A percentile compares a stretch with the other conserved stretches of the same genome.
Conservation (phyloP, 1,284 basidiomycete species). For the Trichosporon asahii region DNA sequence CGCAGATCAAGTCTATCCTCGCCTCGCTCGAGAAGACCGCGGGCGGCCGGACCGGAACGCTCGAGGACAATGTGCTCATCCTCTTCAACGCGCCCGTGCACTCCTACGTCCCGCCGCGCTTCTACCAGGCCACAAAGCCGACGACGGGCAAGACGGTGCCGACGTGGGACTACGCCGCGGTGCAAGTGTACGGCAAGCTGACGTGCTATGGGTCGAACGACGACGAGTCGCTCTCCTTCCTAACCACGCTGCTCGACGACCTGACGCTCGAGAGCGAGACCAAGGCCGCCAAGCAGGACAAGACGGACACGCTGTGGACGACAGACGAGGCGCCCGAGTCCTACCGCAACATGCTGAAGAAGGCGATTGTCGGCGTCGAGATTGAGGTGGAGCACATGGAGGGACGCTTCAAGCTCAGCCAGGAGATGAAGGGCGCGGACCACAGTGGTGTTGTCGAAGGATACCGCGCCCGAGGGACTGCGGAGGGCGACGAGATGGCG, state of each 20-base stretch:
- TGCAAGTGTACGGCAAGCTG: conserved; percentile 49
- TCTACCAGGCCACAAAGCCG: conserved; percentile 49
- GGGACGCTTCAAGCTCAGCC: conserved; percentile 52
- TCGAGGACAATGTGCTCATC: conserved; percentile 45
- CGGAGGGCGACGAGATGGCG: conserved; percentile 39
- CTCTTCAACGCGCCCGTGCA: conserved; percentile 47
- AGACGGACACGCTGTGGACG: conserved; percentile 39
- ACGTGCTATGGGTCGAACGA: conserved; percentile 30
- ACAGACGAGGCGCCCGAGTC: conserved; percentile 48
- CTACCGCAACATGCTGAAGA: conserved; percentile 51
- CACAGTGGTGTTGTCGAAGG: conserved; percentile 50
- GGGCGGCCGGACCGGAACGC: background rate
- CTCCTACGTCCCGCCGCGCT: conserved; percentile 49
- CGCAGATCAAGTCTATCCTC: conserved; percentile 45
- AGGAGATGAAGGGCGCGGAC: conserved; percentile 49
- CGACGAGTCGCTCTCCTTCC: conserved; percentile 28
- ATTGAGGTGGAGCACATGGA: conserved; percentile 49
- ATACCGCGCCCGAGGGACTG: conserved; percentile 36
- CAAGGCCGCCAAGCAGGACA: conserved; percentile 7
- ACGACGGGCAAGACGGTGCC: conserved; percentile 49
- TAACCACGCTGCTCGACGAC: conserved; percentile 41
- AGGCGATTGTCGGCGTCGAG: conserved; percentile 52
- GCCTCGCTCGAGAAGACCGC: background rate
- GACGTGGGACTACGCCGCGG: conserved; percentile 51
- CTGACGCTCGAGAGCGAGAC: conserved; percentile 38